A percentile compares a stretch with the other conserved stretches of the same genome.
These are phyloP conservation scores for Lentinula raphanica DNA, from an alignment of 768 basidiomycete species.

Conservation along the genomic window DNA sequence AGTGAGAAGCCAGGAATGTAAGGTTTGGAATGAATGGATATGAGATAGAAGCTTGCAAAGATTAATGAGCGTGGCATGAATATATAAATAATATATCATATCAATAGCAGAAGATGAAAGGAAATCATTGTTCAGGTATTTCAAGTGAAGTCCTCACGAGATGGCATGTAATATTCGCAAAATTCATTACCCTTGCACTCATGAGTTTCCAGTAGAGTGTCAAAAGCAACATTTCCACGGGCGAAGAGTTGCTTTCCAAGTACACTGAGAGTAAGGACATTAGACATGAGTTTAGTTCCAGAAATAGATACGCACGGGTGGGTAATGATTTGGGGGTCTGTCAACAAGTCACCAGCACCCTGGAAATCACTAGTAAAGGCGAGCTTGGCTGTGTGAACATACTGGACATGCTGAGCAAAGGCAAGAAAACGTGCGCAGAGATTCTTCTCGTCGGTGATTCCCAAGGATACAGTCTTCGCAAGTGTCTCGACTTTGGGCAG, in stretches of 20 bases:
- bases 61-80: no score
- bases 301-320: background rate
- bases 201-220: background rate
- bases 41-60: no score
- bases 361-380: conserved; percentile 1
- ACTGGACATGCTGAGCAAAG: background rate
- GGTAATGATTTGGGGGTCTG: background rate
- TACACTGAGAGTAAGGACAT: no score
- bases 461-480: no score
- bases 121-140: no score
- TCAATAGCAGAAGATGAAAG: no score
- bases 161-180: background rate
- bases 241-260: background rate
- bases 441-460: no score
- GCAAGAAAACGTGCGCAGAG: conserved; percentile 19
- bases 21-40: no score
- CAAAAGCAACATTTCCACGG: background rate
- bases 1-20: no score
- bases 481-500: no score
- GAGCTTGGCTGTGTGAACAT: background rate
- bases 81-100: no score
- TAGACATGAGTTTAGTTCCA: no score
- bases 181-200: background rate
- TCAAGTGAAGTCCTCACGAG: background rate
- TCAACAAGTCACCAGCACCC: background rate